Evolutionary conservation across 2,329 filamentous ascomycete genomes (phyloP).

Genomic region (Gliomastix tumulicola): DNA sequence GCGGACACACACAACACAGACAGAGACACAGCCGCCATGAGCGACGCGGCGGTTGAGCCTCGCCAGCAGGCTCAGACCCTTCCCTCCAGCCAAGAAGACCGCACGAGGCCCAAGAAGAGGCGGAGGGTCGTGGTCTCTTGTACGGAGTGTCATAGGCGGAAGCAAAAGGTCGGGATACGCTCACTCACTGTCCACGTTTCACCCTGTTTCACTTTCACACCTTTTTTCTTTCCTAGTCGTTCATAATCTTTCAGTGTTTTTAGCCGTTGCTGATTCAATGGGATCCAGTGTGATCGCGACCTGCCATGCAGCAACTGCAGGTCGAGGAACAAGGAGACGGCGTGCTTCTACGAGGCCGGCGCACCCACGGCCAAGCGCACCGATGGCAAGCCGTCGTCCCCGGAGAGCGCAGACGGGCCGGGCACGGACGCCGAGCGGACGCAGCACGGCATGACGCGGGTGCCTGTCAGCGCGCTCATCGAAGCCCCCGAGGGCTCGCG

Average conservation of each 20-base stretch:
- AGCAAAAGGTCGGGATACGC: constrained; percentile 47
- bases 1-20: constrained; percentile 34
- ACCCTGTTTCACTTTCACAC: not conserved
- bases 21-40: no score
- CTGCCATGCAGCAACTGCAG: constrained; percentile 54
- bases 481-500: constrained; percentile 8
- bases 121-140: constrained; percentile 56
- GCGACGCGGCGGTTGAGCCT: no score
- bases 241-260: no score
- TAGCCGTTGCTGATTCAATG: no score
- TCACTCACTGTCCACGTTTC: no score
- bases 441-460: constrained; percentile 23
- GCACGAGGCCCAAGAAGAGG: constrained; percentile 41
- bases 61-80: no score
- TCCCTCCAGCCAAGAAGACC: no score
- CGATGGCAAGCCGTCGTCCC: no score
- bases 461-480: constrained; percentile 6
- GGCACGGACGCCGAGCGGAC: no score
- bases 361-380: no score
- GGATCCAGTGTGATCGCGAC: constrained; percentile 47
- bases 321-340: constrained; percentile 45
- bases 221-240: not conserved
- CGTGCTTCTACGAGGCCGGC: constrained; percentile 52
- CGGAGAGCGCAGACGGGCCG: no score
- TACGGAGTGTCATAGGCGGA: constrained; percentile 57